These are phyloP conservation scores for Ustilago nuda DNA, from an alignment of 1,284 basidiomycete genomes.

Conservation along the genomic window DNA sequence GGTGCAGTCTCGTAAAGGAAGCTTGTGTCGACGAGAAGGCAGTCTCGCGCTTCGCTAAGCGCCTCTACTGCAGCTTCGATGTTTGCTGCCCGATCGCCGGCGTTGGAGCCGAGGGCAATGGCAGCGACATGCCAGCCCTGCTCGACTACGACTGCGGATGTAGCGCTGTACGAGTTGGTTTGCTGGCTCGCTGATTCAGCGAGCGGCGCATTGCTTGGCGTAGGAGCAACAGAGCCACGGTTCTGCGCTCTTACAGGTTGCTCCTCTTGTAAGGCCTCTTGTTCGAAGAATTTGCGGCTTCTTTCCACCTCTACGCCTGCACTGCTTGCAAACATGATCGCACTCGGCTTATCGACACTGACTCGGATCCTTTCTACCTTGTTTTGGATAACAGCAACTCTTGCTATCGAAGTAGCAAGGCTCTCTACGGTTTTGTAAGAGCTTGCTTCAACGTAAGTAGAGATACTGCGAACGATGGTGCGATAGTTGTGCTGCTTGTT, in stretches of 20 bases:
- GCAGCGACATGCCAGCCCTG: constrained; percentile 71
- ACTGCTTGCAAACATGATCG: constrained; percentile 78
- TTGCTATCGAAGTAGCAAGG: constrained; percentile 76
- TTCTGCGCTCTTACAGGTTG: constrained; percentile 20
- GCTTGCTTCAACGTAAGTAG: constrained; percentile 71
- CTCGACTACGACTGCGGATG: background rate
- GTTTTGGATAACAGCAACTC: constrained; percentile 70
- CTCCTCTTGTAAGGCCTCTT: constrained; percentile 41
- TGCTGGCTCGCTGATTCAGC: background rate
- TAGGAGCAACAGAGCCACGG: background rate
- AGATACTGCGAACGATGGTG: constrained; percentile 61
- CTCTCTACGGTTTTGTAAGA: constrained; percentile 81
- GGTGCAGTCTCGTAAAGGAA: constrained; percentile 93
- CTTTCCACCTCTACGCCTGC: constrained; percentile 77
- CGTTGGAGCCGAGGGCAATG: constrained; percentile 88
- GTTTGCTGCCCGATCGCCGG: constrained; percentile 87
- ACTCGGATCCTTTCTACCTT: constrained; percentile 70
- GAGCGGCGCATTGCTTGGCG: background rate
- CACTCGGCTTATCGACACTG: constrained; percentile 80
- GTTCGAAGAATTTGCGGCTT: constrained; percentile 69
- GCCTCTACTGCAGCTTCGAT: constrained; percentile 80
- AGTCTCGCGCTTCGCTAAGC: constrained; percentile 55
- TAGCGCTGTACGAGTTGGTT: background rate
- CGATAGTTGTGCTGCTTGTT: constrained; percentile 50
- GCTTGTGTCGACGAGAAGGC: constrained; percentile 79